These are phyloP conservation scores for Phanerodontia chrysosporium DNA, from an alignment of 768 basidiomycete species.

Conservation along the genomic window DNA sequence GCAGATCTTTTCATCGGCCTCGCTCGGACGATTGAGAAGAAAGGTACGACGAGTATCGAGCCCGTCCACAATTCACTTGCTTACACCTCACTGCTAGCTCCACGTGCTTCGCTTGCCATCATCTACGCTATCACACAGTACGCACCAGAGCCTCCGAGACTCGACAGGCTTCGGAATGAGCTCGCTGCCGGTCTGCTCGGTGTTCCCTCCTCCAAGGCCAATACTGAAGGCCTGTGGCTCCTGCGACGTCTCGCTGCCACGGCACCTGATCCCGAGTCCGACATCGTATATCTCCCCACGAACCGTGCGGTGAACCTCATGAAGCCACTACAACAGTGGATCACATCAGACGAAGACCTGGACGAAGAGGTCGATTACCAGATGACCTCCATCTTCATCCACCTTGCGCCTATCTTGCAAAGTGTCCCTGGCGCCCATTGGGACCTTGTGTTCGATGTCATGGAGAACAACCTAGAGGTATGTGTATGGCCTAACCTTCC, in stretches of 20 bases:
- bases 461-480: slow-evolving; percentile 89
- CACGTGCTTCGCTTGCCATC: slow-evolving; percentile 65
- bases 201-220: slow-evolving; percentile 57
- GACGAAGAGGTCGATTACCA: slow-evolving; percentile 76
- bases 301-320: slow-evolving; percentile 83
- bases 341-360: slow-evolving; percentile 55
- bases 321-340: slow-evolving; percentile 83
- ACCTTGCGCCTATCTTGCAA: slow-evolving; percentile 85
- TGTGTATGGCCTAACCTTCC: slow-evolving; percentile 14
- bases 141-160: slow-evolving; percentile 62
- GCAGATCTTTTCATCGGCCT: slow-evolving; percentile 74
- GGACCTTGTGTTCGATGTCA: slow-evolving; percentile 86
- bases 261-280: slow-evolving; percentile 76
- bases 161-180: slow-evolving; percentile 86
- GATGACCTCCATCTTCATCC: slow-evolving; percentile 68
- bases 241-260: slow-evolving; percentile 67
- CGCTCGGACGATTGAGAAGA: slow-evolving; percentile 59
- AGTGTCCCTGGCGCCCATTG: slow-evolving; percentile 85
- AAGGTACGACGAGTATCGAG: slow-evolving; percentile 38
- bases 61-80: neutral
- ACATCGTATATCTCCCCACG: slow-evolving; percentile 80
- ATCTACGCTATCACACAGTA: slow-evolving; percentile 54
- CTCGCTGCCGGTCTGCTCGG: slow-evolving; percentile 78
- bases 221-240: slow-evolving; percentile 61
- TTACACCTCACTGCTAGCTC: slow-evolving; percentile 43